Conservation (phyloP, 2,329 filamentous ascomycete species). For the Pseudogymnoascus sp. region DNA sequence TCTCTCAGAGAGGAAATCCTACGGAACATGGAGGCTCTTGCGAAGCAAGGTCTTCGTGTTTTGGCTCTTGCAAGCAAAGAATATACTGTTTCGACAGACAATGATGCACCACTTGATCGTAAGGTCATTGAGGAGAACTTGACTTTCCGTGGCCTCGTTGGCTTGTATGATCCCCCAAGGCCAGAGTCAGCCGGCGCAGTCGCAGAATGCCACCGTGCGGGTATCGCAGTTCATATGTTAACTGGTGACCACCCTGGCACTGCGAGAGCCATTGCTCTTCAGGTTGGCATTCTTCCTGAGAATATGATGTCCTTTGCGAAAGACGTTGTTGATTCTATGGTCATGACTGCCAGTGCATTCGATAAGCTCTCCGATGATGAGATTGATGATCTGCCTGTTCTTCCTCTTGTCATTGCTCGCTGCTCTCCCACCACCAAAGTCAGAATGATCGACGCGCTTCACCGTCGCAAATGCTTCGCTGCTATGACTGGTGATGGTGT, state of each 20-base stretch:
- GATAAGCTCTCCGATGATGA: constrained; percentile 68
- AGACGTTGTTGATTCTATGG: constrained; percentile 58
- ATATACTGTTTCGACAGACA: constrained; percentile 25
- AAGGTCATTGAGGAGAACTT: constrained; percentile 59
- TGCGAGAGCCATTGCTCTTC: constrained; percentile 67
- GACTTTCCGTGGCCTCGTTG: constrained; percentile 68
- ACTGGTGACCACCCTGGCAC: constrained; percentile 77
- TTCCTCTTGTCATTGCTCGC: constrained; percentile 75
- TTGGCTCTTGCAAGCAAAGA: constrained; percentile 52
- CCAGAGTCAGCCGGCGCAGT: constrained; percentile 57
- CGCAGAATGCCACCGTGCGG: constrained; percentile 49
- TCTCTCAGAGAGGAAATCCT: constrained; percentile 50
- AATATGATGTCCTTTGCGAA: constrained; percentile 53
- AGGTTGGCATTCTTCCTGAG: constrained; percentile 68
- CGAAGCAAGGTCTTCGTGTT: constrained; percentile 59
- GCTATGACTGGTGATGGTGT: constrained; percentile 96
- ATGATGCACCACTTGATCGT: constrained; percentile 44
- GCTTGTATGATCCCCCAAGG: constrained; percentile 66
- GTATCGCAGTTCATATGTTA: constrained; percentile 61
- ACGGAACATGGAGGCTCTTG: constrained; percentile 61
- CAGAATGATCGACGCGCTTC: constrained; percentile 82
- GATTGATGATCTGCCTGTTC: constrained; percentile 65
- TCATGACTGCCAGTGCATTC: constrained; percentile 71
- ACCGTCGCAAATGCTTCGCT: constrained; percentile 68
- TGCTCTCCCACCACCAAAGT: constrained; percentile 83